Evolutionary conservation across 2,329 filamentous ascomycete genomes (phyloP), one percentile per base, ranked within the genome.

Genomic region (Fusarium sp.): DNA sequence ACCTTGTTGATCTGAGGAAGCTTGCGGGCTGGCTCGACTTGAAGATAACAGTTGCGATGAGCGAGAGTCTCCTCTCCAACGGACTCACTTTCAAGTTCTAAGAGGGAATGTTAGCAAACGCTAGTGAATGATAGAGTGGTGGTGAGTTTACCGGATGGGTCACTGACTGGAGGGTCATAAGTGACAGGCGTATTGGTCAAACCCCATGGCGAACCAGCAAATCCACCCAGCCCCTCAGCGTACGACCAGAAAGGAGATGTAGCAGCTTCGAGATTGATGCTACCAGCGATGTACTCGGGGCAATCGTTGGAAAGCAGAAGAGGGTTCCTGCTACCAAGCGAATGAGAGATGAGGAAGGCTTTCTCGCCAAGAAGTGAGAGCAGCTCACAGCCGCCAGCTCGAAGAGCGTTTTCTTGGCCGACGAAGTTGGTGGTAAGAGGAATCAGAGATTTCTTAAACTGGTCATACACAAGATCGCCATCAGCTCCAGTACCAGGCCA

Each of bases 241-340:
- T 75, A 73, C 5, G 57, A 54, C 70, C 73, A 75, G 61, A 75
- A 75, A 14, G 72, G 72, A 0, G 72, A 64, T 1, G 73, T 75
- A 8, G 67, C 67, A 36, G 73, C 49, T 22, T 75, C 74, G 2
- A 75, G 62, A 52, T 75, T 75, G 20, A 75, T 67, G 24, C 33
- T 75, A 7, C 72, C 72, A 6, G 66, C 51, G 17, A 75, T 75
- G 10, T 71, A 54, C 33, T 65, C 38, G 1, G 73, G 70, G 4
- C 73, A 75, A 28, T 73, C 73, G 14, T 75, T 73, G 0, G 70
- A 75, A 3, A 75, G 47, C 11, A 75, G 28, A 24, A 75, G 64
- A 11, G 70, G 66, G 17, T 73, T 71, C 14, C 49, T 52, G 17
- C 60, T 61, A 3, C 72, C 72, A 9, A 75, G 72, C 7, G 73